phyloP scores from a whole-genome alignment of 2,329 filamentous ascomycete species.

The Sclerotinia nivalis region DNA sequence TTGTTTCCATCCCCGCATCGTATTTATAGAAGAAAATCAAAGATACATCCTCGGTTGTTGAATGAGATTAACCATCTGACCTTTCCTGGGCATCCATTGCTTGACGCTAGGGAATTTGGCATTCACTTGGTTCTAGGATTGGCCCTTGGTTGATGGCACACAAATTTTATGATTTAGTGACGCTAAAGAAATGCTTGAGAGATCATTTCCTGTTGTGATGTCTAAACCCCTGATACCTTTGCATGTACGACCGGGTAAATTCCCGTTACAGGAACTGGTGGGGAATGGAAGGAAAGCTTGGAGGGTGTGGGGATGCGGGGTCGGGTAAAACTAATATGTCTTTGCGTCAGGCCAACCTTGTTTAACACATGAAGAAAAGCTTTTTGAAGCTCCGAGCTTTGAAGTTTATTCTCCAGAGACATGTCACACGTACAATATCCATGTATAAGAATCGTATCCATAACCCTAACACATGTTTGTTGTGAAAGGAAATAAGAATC shows the following conservation, averaged over 20 bases:
- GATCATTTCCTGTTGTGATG: neutral
- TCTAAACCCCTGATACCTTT: neutral
- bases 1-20: neutral
- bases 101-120: neutral
- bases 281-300: neutral
- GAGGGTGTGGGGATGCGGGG: neutral
- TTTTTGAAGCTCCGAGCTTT: neutral
- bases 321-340: neutral
- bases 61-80: neutral
- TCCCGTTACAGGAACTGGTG: neutral
- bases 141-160: neutral
- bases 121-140: neutral
- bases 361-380: neutral
- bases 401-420: no score
- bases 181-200: neutral
- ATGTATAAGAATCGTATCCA: neutral
- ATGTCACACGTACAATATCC: neutral
- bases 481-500: neutral
- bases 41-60: slow-evolving; percentile 5
- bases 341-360: neutral
- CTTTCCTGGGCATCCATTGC: neutral
- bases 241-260: neutral
- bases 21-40: neutral
- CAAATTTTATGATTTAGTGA: neutral
- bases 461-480: neutral